phyloP scores from a whole-genome alignment of 2,329 filamentous ascomycete genomes.

The Fusarium tricinctum region DNA sequence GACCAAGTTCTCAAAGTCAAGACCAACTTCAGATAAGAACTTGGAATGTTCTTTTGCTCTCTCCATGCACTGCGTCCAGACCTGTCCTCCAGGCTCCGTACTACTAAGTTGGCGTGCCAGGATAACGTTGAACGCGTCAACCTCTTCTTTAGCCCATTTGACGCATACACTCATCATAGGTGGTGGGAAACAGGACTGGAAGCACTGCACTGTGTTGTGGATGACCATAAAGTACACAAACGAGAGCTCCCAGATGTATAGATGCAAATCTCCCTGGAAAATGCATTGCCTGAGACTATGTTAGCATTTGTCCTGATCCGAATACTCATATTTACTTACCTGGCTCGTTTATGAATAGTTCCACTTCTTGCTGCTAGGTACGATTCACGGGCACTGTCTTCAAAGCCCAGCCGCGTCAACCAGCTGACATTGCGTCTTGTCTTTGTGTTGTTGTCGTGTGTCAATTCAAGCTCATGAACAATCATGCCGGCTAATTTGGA shows the following conservation, averaged over 20 bases:
- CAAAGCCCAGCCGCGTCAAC: constrained; percentile 88
- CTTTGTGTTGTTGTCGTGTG: constrained; percentile 80
- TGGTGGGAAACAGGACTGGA: constrained; percentile 87
- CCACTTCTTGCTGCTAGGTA: constrained; percentile 85
- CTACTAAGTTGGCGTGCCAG: constrained; percentile 88
- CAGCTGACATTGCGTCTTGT: constrained; percentile 86
- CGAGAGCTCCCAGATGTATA: constrained; percentile 95
- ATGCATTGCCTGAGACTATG: constrained; percentile 80
- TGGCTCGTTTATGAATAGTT: constrained; percentile 83
- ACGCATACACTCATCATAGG: constrained; percentile 94
- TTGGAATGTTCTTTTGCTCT: constrained; percentile 84
- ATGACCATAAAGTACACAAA: constrained; percentile 97
- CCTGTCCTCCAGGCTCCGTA: constrained; percentile 79
- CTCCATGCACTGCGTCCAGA: constrained; percentile 87
- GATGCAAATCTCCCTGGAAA: constrained; percentile 91
- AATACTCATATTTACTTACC: constrained; percentile 63
- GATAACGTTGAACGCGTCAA: constrained; percentile 90
- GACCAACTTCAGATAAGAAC: constrained; percentile 84
- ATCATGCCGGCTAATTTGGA: constrained; percentile 81
- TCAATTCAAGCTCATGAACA: constrained; percentile 81
- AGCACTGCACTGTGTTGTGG: constrained; percentile 91
- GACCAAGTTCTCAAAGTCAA: constrained; percentile 90
- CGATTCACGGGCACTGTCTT: constrained; percentile 88
- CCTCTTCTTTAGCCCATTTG: constrained; percentile 97
- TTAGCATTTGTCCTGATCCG: constrained; percentile 17